Conservation (phyloP, 2,329 filamentous ascomycete species). For the Phyllosticta citriasiana region DNA sequence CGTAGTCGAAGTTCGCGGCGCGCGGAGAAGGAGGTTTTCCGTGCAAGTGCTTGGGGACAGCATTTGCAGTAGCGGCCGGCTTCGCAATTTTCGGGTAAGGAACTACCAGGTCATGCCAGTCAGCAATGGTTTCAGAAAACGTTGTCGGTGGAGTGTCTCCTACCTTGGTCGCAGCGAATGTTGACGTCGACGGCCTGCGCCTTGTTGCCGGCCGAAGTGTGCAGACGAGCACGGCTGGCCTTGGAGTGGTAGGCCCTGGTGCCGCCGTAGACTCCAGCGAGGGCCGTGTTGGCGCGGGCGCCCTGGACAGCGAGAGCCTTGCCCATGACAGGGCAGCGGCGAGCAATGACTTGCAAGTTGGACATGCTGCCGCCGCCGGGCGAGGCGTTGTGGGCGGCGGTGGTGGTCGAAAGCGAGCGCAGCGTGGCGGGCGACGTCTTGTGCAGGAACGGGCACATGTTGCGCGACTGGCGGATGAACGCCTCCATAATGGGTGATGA, state of each 20-base stretch:
- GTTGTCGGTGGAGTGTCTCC: conserved; percentile 11
- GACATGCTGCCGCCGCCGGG: conserved; percentile 89
- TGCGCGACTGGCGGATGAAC: conserved; percentile 87
- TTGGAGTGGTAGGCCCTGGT: conserved; percentile 38
- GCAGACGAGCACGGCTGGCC: conserved; percentile 61
- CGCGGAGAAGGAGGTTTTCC: conserved; percentile 39
- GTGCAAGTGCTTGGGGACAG: conserved; percentile 14
- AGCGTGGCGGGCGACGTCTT: conserved; percentile 86
- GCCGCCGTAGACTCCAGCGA: conserved; percentile 41
- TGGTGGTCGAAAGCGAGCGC: conserved; percentile 73
- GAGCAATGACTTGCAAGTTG: conserved; percentile 87
- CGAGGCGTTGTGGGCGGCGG: conserved; percentile 54
- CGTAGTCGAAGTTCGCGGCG: conserved; percentile 69
- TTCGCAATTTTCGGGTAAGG: conserved; percentile 22
- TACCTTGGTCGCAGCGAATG: conserved; percentile 43
- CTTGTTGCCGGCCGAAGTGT: conserved; percentile 68
- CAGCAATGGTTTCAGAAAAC: background rate
- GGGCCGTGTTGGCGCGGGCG: conserved; percentile 35
- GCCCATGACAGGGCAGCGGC: conserved; percentile 97
- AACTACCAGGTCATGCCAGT: conserved; percentile 15
- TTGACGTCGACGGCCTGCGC: conserved; percentile 64
- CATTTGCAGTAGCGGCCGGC: conserved; percentile 11
- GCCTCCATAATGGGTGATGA: conserved; percentile 61
- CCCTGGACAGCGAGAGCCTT: conserved; percentile 86
- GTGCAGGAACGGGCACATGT: conserved; percentile 95